Evolutionary conservation across 2,329 filamentous ascomycete species (phyloP).

Genomic region (Phialophora chinensis): DNA sequence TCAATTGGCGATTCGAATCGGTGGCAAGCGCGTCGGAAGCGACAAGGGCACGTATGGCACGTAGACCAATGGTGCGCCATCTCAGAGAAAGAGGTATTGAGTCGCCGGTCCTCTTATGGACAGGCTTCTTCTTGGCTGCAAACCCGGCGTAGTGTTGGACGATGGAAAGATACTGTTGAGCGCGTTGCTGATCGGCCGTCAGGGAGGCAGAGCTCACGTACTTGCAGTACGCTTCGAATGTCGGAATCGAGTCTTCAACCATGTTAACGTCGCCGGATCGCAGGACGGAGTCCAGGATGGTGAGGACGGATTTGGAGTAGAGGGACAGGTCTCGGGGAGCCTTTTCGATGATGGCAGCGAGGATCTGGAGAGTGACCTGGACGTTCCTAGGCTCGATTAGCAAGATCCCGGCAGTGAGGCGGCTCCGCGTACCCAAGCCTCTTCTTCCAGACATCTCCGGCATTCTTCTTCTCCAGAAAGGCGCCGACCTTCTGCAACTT

Average conservation of each 20-base stretch:
- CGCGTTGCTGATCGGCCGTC: slow-evolving; percentile 82
- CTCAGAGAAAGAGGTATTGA: slow-evolving; percentile 74
- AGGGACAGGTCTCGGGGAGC: slow-evolving; percentile 86
- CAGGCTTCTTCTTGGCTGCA: slow-evolving; percentile 67
- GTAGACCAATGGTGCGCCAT: slow-evolving; percentile 75
- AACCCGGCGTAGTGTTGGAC: slow-evolving; percentile 80
- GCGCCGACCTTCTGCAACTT: slow-evolving; percentile 96
- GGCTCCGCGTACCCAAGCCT: slow-evolving; percentile 74
- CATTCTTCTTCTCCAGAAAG: slow-evolving; percentile 93
- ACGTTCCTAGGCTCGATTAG: slow-evolving; percentile 69
- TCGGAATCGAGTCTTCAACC: slow-evolving; percentile 85
- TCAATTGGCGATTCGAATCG: slow-evolving; percentile 75
- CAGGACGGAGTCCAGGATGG: slow-evolving; percentile 81
- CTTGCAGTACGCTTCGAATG: slow-evolving; percentile 86
- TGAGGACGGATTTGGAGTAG: slow-evolving; percentile 83
- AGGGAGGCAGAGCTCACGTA: slow-evolving; percentile 86
- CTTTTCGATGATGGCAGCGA: slow-evolving; percentile 91
- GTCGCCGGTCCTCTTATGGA: slow-evolving; percentile 46
- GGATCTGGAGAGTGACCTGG: slow-evolving; percentile 91
- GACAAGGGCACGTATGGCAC: slow-evolving; percentile 80
- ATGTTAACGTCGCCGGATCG: slow-evolving; percentile 87
- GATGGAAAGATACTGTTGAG: slow-evolving; percentile 80
- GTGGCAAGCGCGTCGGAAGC: slow-evolving; percentile 78
- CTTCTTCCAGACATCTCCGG: slow-evolving; percentile 85
- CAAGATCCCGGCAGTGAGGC: slow-evolving; percentile 7